Conservation (phyloP, 176 grass and related monocot species). For the Bolboschoenus planiculmis region DNA sequence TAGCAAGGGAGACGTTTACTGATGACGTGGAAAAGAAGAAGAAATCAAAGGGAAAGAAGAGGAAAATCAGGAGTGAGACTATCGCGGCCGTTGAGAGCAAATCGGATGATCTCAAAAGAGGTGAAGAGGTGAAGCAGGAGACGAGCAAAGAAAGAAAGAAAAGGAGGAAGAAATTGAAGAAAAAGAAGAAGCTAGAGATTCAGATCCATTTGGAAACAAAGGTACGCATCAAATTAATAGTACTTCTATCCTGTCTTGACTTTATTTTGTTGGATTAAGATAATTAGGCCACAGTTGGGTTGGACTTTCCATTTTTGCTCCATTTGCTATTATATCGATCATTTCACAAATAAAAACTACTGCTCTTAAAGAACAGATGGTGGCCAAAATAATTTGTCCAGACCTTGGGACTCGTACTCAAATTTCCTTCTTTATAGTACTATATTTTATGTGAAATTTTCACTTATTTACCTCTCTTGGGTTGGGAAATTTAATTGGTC, state of each 20-base stretch:
- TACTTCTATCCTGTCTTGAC: background rate
- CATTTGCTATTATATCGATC: background rate
- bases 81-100: background rate
- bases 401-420: background rate
- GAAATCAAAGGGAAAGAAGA: slow-evolving; percentile 8
- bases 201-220: background rate
- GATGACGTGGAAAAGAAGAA: background rate
- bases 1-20: background rate
- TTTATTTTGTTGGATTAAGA: background rate
- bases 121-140: background rate
- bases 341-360: background rate
- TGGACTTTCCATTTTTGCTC: background rate
- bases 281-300: background rate
- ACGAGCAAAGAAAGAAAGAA: background rate
- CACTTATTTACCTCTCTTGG: slow-evolving; percentile 3
- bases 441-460: slow-evolving; percentile 21
- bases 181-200: slow-evolving; percentile 5
- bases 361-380: background rate
- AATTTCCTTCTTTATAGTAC: background rate
- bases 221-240: background rate
- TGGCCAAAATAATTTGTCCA: background rate
- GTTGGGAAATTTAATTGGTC: background rate
- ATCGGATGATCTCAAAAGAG: background rate
- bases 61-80: background rate
- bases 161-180: slow-evolving; percentile 11